A percentile compares a stretch with the other conserved stretches of the same genome.
phyloP scores from a whole-genome alignment of 345 rosid species.

The Acer campestre region DNA sequence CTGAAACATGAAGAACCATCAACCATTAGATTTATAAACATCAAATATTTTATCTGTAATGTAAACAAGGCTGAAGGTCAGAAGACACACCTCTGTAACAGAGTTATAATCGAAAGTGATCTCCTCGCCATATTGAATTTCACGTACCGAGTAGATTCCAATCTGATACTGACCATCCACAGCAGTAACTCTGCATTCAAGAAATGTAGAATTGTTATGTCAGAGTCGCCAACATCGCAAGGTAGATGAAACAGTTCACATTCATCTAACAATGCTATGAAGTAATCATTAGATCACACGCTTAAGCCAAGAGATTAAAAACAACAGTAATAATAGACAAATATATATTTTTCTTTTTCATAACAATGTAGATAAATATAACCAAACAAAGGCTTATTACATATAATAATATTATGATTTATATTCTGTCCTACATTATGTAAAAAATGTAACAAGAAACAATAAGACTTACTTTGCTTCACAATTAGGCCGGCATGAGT shows the following conservation, averaged over 20 bases:
- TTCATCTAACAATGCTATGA: background rate
- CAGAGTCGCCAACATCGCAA: background rate
- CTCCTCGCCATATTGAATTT: constrained; percentile 91
- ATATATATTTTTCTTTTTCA: background rate
- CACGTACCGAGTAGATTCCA: constrained; percentile 84
- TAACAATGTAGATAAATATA: background rate
- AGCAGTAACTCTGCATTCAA: constrained; percentile 84
- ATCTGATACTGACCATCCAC: constrained; percentile 98
- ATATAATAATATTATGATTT: background rate
- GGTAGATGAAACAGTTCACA: background rate
- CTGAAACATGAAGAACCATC: constrained; percentile 47
- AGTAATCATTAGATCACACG: background rate
- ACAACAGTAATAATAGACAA: background rate
- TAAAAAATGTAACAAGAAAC: background rate
- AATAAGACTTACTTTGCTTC: constrained; percentile 86
- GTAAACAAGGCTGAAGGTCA: constrained; percentile 10
- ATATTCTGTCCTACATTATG: background rate
- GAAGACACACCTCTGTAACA: constrained; percentile 84
- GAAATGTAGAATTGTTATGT: constrained; percentile 11
- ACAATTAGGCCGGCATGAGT: constrained; percentile 99
- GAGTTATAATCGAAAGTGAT: constrained; percentile 98
- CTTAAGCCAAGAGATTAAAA: background rate
- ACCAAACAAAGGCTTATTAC: background rate
- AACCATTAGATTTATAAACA: constrained; percentile 20
- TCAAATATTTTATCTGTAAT: no score